Evolutionary conservation across 176 grass and related monocot genomes (phyloP), one percentile per base, ranked within the genome.

Genomic region (Poa pratensis): DNA sequence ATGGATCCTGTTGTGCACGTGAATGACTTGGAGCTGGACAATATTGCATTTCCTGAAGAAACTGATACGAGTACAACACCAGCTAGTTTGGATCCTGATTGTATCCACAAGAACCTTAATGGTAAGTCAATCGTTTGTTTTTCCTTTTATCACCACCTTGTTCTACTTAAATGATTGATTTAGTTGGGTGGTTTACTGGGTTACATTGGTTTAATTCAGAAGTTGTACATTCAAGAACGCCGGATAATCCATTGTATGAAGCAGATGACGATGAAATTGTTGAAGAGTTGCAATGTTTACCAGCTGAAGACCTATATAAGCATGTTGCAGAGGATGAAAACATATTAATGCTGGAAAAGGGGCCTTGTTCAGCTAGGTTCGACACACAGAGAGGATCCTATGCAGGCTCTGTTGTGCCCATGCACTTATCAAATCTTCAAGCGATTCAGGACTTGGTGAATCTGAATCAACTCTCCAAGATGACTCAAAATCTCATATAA

Each of bases 351-450:
- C 76, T 89, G 27, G 91, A 81, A 79, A 61, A 80, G 65, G 79
- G 75, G 18, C 55, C 68, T 65, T 91, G 62, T 89, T 69, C 89
- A 86, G 27, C 55, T 89, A 84, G 40, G 34, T 24, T 75, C 12
- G 37, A 85, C 26, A 71, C 75, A 75, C 68, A 83, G 58, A 79
- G 80, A 88, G 65, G 62, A 83, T 72, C 62, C 49, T 72, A 16
- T 66, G 78, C 59, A 89, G 74, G 53, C 26, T 78, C 78, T 71
- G 64, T 20, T 61, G 30, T 71, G 54, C 39, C 24, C 26, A 84
- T 19, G 54, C 68, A 74, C 58, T 83, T 67, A 40, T 72, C 64
- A 84, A 49, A 58, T 84, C 80, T 53, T 89, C 75, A 91, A 54
- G 76, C 63, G 28, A 28, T 76, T 83, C 54, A 62, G 53, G 9